Conservation (phyloP, 345 rosid species). For the Murraya koenigii region DNA sequence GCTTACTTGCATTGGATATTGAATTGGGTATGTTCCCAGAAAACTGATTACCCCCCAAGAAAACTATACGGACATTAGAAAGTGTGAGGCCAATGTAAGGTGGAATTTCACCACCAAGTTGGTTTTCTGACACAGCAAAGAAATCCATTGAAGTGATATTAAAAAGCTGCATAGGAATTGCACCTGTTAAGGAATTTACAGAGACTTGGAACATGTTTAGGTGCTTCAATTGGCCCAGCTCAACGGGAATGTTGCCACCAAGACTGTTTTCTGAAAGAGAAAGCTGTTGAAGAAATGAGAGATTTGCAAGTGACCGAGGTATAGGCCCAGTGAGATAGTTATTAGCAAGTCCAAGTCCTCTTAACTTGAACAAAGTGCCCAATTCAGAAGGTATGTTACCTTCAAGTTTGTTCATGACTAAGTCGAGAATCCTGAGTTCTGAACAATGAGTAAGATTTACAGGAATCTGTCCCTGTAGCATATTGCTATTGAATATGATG, state of each 20-base stretch:
- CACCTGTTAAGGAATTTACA: slow-evolving; percentile 21
- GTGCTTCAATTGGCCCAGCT: slow-evolving; percentile 17
- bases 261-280: slow-evolving; percentile 25
- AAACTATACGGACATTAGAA: slow-evolving; percentile 10
- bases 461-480: slow-evolving; percentile 31
- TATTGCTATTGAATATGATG: background rate
- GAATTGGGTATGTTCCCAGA: slow-evolving; percentile 27
- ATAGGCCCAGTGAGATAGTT: slow-evolving; percentile 28
- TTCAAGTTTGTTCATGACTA: slow-evolving; percentile 22
- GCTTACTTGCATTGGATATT: slow-evolving; percentile 22
- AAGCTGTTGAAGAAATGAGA: slow-evolving; percentile 10
- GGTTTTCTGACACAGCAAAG: slow-evolving; percentile 2
- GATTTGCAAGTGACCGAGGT: slow-evolving; percentile 24
- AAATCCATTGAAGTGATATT: slow-evolving; percentile 17
- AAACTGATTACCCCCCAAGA: slow-evolving; percentile 14
- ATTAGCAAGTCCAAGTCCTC: slow-evolving; percentile 6
- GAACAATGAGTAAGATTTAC: slow-evolving; percentile 21
- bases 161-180: slow-evolving; percentile 26
- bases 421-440: slow-evolving; percentile 11
- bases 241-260: slow-evolving; percentile 24
- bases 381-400: slow-evolving; percentile 28
- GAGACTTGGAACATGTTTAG: slow-evolving; percentile 22
- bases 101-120: slow-evolving; percentile 23
- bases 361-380: slow-evolving; percentile 24
- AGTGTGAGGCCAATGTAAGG: slow-evolving; percentile 15